Evolutionary conservation across 495 filamentous ascomycete genomes (phyloP), one percentile per base, ranked within the genome.

Genomic region (Penicillium samsonianum): DNA sequence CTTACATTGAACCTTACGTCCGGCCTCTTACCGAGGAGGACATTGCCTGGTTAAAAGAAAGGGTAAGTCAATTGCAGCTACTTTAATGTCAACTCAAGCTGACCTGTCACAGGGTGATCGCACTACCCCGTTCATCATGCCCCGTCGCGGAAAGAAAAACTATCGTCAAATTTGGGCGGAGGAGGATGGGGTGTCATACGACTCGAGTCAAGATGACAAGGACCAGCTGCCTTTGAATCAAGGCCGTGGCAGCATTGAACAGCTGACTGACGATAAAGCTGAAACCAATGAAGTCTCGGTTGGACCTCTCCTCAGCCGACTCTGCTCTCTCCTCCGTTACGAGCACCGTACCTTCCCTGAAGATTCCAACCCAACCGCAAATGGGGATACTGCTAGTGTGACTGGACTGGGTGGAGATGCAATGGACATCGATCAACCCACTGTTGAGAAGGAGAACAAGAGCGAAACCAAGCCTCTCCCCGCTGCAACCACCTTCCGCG

Each of bases 121-220:
- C 20, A 68, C 82, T 8, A 85, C 79, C 12, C 89, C 92, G 2
- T 97, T 96, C 61, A 75, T 94, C 37, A 92, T 93, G 73, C 93
- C 92, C 2, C 85, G 85, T 49, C 86, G 92, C 9, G 94, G 92
- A 35, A 88, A 90, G 72, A 86, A 84, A 59, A 85, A 87, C 66
- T 98, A 98, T 73, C 86, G 81, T 11, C 91, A 97, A 56, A 76
- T 90, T 5, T 99, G 95, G 95, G 86, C 90, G 1, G 91, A 95
- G 60, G 94, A 98, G 63, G 94, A 98, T 62, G 90, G 90, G 3
- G 71, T 82, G 8, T 86, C 90, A 77, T 82, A 84, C 14, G 90
- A 92, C 58, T 80, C 78, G 10, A 70, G 78, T 4, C 75, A 77
- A 19, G 75, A 80, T 4, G 79, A 80, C 12, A 76, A 79, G 38